Percentiles rank a stretch among this genome's conserved stretches.
Conservation (phyloP, 495 filamentous ascomycete genomes). For the Aspergillus haitiensis region DNA sequence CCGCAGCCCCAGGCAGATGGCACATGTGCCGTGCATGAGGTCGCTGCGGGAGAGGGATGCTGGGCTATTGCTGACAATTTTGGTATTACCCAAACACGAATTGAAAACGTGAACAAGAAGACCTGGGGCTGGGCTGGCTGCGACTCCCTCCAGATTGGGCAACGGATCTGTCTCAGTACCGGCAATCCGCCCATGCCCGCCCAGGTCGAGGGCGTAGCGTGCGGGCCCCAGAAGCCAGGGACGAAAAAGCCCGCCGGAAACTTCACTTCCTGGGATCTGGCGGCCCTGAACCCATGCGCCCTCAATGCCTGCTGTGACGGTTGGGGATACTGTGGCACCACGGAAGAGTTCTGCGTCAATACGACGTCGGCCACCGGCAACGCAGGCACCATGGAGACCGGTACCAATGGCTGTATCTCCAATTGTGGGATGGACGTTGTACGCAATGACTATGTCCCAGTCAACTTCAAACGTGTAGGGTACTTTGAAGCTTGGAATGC, state of each 20-base stretch:
- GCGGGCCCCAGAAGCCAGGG: constrained; percentile 7
- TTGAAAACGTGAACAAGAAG: constrained; percentile 41
- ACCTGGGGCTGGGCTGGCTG: constrained; percentile 33
- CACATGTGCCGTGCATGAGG: background rate
- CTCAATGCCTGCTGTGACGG: constrained; percentile 5
- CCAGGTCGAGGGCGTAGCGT: background rate
- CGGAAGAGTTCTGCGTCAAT: background rate
- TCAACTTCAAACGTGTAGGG: background rate
- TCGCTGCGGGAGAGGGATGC: background rate
- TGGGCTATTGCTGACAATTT: background rate
- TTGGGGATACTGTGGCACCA: constrained; percentile 6
- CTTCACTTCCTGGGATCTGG: background rate
- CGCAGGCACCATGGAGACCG: background rate
- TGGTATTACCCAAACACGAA: constrained; percentile 13
- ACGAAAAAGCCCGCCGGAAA: background rate
- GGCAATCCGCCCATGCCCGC: constrained; percentile 4
- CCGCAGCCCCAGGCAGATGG: constrained; percentile 5
- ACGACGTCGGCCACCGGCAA: background rate
- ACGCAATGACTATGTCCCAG: background rate
- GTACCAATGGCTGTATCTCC: constrained; percentile 8
- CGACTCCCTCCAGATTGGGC: constrained; percentile 4
- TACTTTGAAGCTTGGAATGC: constrained; percentile 8
- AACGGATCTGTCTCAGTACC: constrained; percentile 1
- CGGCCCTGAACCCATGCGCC: background rate
- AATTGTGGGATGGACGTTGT: constrained; percentile 7